Evolutionary conservation across 2,329 filamentous ascomycete species (phyloP), one percentile per base, ranked within the genome.

Genomic region (Cladosporium cucumerinum): DNA sequence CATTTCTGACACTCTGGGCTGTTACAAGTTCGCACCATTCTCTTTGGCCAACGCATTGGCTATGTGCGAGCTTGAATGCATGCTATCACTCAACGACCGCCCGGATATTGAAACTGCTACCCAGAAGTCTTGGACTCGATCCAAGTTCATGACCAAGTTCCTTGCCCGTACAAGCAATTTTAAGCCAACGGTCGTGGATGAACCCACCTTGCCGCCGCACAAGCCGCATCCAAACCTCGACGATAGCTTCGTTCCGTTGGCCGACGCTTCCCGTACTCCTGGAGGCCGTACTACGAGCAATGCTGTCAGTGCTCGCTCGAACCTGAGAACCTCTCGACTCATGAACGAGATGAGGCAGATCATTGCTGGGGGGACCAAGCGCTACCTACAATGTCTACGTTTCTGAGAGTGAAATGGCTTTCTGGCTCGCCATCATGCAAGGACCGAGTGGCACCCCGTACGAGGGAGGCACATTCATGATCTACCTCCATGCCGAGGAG

Each of bases 391-490:
- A 80, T 55, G 67, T 79, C 36, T 80, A 78, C 25, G 84, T 97
- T 67, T 90, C 86, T 69, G 95, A 99, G 82, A 94, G 97, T 77
- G 93, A 99, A 81, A 88, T 98, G 75, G 90, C 97, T 72, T 83
- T 92, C 74, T 99, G 95, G 95, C 94, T 98, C 81, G 95, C 93
- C 8, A 82, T 98, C 67, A 98, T 99, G 73, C 89, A 96, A 78
- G 95, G 95, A 0, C 95, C 95, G 12, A 93, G 96, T 74, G 95
- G 90, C 68, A 99, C 95, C 1, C 95, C 95, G 0, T 99, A 96
- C 73, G 94, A 96, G 81, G 93, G 93, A 65, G 95, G 95, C 61
- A 88, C 98, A 65, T 99, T 97, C 77, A 92, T 78, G 26, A 66
- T 79, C 5, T 78, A 78, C 63, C 67, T 78, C 3, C 72, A 77